phyloP scores from a whole-genome alignment of 2,329 filamentous ascomycete genomes.

The Fusarium sp. region DNA sequence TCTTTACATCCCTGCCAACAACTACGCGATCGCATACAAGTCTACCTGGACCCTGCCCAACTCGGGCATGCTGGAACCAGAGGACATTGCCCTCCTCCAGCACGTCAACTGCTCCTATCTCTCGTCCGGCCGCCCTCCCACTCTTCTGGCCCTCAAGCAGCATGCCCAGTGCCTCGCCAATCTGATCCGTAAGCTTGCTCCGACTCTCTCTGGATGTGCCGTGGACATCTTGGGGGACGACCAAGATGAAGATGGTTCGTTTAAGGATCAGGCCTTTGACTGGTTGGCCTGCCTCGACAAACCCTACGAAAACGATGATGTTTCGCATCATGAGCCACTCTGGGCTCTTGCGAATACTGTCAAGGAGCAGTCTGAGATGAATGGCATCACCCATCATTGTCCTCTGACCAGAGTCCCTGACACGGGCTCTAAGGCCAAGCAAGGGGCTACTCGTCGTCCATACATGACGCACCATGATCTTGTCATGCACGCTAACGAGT shows the following conservation, averaged over 20 bases:
- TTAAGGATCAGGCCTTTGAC: conserved; percentile 65
- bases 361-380: conserved; percentile 55
- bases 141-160: conserved; percentile 68
- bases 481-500: conserved; percentile 69
- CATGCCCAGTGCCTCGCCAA: conserved; percentile 69
- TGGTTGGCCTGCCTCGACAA: conserved; percentile 65
- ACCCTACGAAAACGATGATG: conserved; percentile 63
- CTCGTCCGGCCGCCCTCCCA: conserved; percentile 66
- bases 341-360: conserved; percentile 61
- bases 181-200: conserved; percentile 62
- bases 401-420: conserved; percentile 53
- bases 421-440: conserved; percentile 28
- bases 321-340: conserved; percentile 60
- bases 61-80: conserved; percentile 33
- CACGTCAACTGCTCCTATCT: conserved; percentile 70
- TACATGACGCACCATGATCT: conserved; percentile 63
- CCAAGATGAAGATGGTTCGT: conserved; percentile 45
- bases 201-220: conserved; percentile 49
- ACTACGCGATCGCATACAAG: conserved; percentile 45
- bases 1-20: conserved; percentile 41
- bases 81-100: conserved; percentile 43
- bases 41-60: conserved; percentile 43
- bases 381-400: conserved; percentile 59
- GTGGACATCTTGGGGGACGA: conserved; percentile 46
- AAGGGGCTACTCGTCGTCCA: conserved; percentile 45